Percentiles rank a stretch among this genome's conserved stretches.
Conservation (phyloP, 192 early-diverging fungal species). For the Coemansia aciculifera region DNA sequence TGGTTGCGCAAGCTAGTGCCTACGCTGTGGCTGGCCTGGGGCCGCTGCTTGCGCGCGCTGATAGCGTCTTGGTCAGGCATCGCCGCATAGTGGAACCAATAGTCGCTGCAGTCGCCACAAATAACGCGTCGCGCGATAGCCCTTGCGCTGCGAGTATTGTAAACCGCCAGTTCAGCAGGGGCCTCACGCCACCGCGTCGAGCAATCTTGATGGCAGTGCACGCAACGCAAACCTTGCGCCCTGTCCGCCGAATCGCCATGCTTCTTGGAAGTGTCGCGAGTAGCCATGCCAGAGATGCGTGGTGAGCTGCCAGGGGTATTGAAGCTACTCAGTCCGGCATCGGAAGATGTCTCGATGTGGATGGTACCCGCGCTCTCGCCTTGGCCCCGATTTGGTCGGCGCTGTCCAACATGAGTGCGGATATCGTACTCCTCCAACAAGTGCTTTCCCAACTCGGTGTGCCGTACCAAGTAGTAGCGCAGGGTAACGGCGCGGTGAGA, state of each 20-base stretch:
- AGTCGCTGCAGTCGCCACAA: constrained; percentile 41
- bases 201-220: constrained; percentile 39
- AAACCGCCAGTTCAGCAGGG: constrained; percentile 23
- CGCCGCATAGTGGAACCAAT: constrained; percentile 44
- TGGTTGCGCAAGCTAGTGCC: constrained; percentile 6
- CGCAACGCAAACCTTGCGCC: constrained; percentile 19
- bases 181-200: constrained; percentile 36
- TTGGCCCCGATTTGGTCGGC: constrained; percentile 42
- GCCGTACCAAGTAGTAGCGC: constrained; percentile 64
- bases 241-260: neutral
- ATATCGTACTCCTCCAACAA: constrained; percentile 63
- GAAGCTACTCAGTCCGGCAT: constrained; percentile 27
- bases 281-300: constrained; percentile 10
- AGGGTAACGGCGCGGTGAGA: constrained; percentile 58
- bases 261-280: constrained; percentile 18
- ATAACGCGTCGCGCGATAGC: constrained; percentile 29
- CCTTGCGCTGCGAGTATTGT: constrained; percentile 43
- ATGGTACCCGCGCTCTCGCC: constrained; percentile 39
- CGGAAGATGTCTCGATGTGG: constrained; percentile 38
- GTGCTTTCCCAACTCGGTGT: constrained; percentile 61
- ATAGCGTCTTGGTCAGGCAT: constrained; percentile 49
- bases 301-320: constrained; percentile 45
- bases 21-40: neutral
- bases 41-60: constrained; percentile 24
- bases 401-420: constrained; percentile 48